Evolutionary conservation across 352 stramenopile species (phyloP), one percentile per base, ranked within the genome.

Genomic region (Phytophthora cactorum): DNA sequence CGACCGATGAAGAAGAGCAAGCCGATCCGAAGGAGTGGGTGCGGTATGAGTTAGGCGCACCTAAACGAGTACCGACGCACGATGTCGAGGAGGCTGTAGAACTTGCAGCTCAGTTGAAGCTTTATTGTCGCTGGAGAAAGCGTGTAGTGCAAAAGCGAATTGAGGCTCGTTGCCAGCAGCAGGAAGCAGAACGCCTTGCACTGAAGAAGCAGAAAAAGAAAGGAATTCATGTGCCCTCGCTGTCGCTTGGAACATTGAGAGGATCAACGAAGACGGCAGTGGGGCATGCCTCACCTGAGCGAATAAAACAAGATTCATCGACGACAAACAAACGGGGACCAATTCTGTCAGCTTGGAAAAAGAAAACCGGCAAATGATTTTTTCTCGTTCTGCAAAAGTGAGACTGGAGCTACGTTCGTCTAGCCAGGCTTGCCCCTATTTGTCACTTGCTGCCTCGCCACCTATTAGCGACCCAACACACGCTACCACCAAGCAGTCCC

Each of bases 1-100:
- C 81, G 22, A 90, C 82, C 1, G 82, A 92, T 39, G 53, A 74
- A 51, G 75, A 86, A 47, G 71, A 87, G 28, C 56, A 64, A 5
- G 82, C 84, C 14, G 84, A 92, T 60, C 67, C 74, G 0, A 89
- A 84, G 51, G 84, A 92, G 44, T 92, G 84, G 84, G 61, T 65
- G 34, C 70, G 81, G 0, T 91, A 92, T 56, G 73, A 80, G n/a
- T 84, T 81, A 38, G 73, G 81, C 1, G 63, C 64, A 22, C 79
- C 81, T 7, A 75, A 76, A 6, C 59, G 71, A 31, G 71, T 87
- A 0, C 82, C 82, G 5, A 75, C 60, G 27, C 58, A 79, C 29
- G 77, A 87, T 41, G 75, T 90, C 0, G 81, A 89, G 44, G 65
- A 82, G 15, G 70, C 66, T 36, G 81, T 77, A 0, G 84, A 92